A percentile compares a stretch with the other conserved stretches of the same genome.
phyloP scores from a whole-genome alignment of 495 filamentous ascomycete genomes.

The Talaromyces adpressus region DNA sequence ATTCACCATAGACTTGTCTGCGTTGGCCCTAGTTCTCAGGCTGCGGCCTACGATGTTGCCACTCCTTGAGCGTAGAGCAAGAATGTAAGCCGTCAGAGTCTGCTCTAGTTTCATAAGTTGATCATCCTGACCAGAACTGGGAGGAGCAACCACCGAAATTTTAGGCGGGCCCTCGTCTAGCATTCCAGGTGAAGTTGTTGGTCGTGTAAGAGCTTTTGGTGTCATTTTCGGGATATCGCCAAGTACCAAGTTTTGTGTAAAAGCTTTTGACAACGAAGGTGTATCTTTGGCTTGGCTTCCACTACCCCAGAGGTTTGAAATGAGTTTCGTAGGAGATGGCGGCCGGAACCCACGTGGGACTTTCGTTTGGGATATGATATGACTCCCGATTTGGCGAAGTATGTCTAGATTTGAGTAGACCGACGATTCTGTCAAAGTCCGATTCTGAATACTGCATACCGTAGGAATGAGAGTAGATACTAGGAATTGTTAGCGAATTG shows the following conservation, averaged over 20 bases:
- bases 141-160: constrained; percentile 25
- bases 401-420: constrained; percentile 55
- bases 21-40: constrained; percentile 60
- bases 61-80: constrained; percentile 72
- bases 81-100: constrained; percentile 76
- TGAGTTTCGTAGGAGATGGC: constrained; percentile 81
- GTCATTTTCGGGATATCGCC: constrained; percentile 33
- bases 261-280: constrained; percentile 24
- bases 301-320: constrained; percentile 72
- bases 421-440: constrained; percentile 49
- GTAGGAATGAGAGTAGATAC: constrained; percentile 58
- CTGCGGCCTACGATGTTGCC: constrained; percentile 76
- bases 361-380: constrained; percentile 49
- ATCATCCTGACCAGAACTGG: constrained; percentile 27
- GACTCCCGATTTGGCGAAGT: constrained; percentile 61
- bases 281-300: constrained; percentile 32
- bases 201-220: constrained; percentile 22
- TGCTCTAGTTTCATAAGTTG: constrained; percentile 68
- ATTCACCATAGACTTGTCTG: constrained; percentile 74
- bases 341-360: constrained; percentile 54
- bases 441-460: constrained; percentile 65
- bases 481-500: constrained; percentile 14
- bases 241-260: constrained; percentile 29
- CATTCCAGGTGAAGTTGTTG: constrained; percentile 29
- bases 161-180: constrained; percentile 26